These are phyloP conservation scores for Solanum habrochaites DNA, from an alignment of 257 asterid species.

Conservation along the genomic window DNA sequence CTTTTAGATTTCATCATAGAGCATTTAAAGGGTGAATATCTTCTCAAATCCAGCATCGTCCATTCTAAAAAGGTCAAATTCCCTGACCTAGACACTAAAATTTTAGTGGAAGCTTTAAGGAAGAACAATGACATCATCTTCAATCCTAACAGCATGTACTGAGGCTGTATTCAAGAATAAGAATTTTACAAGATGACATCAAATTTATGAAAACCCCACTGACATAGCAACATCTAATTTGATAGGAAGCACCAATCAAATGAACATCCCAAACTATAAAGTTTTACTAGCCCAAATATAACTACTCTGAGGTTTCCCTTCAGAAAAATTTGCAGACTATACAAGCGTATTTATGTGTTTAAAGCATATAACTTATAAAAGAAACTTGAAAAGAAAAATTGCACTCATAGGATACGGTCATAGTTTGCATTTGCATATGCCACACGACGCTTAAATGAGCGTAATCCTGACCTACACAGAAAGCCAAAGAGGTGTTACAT, in stretches of 20 bases:
- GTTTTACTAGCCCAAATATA: neutral
- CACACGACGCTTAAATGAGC: slow-evolving; percentile 82
- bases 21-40: neutral
- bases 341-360: neutral
- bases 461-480: slow-evolving; percentile 59
- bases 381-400: neutral
- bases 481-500: neutral
- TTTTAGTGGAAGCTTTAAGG: neutral
- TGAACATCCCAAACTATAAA: neutral
- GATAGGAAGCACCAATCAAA: neutral
- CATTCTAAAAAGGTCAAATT: neutral
- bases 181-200: neutral
- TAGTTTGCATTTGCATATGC: slow-evolving; percentile 85
- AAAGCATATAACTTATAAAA: neutral
- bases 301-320: neutral
- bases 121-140: neutral
- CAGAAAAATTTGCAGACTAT: neutral
- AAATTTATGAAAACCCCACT: neutral
- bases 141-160: neutral
- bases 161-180: neutral
- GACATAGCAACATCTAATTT: neutral
- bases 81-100: neutral
- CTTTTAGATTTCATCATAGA: neutral
- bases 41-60: neutral
- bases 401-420: slow-evolving; percentile 64